Percentiles rank a stretch among this genome's conserved stretches.
Conservation (phyloP, 1,139 yeast genomes). For the Candida sp. region DNA sequence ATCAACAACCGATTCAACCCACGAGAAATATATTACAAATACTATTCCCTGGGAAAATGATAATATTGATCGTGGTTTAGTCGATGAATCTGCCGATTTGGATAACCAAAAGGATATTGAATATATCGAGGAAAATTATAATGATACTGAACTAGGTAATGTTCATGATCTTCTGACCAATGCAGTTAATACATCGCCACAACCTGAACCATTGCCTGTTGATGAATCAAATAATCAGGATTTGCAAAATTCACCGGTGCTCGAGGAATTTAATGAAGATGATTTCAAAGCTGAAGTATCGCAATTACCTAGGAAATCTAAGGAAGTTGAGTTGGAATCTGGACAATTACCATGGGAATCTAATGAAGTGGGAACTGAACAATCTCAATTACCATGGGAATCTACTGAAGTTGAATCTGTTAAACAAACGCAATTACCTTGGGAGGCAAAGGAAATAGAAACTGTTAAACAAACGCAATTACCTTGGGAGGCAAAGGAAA, state of each 20-base stretch:
- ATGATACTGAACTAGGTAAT: too few species aligned
- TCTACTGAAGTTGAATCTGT: neutral
- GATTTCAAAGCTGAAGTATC: too few species aligned
- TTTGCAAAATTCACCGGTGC: too few species aligned
- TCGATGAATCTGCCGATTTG: neutral
- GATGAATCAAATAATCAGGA: too few species aligned
- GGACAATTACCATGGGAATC: neutral
- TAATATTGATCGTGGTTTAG: too few species aligned
- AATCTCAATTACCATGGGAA: slow-evolving; percentile 5
- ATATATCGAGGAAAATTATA: too few species aligned
- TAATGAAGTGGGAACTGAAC: neutral
- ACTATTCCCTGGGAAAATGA: neutral
- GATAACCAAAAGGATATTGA: too few species aligned
- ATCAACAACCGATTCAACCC: slow-evolving; percentile 1
- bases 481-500: neutral
- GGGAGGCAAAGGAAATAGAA: slow-evolving; percentile 1
- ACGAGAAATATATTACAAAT: neutral
- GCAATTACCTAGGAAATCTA: slow-evolving; percentile 6
- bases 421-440: slow-evolving; percentile 3
- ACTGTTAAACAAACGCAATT: neutral
- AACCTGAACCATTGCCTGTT: too few species aligned
- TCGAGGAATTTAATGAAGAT: too few species aligned
- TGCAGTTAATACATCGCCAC: too few species aligned
- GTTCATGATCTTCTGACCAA: too few species aligned
- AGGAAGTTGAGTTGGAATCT: neutral